Evolutionary conservation across 2,329 filamentous ascomycete genomes (phyloP).

Genomic region (Pseudogymnoascus sp.): DNA sequence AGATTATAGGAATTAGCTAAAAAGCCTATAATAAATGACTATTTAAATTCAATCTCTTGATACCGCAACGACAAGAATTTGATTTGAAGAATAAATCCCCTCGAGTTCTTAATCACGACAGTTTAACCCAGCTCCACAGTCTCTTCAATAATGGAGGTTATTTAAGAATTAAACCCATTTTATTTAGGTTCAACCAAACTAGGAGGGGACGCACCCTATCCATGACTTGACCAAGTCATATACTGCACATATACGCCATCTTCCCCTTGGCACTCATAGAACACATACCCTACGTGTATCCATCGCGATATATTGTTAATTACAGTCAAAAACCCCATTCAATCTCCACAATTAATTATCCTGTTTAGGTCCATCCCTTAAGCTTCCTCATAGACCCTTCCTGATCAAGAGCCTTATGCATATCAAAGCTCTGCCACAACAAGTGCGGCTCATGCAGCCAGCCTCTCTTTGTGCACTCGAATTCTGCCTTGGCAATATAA

Average conservation of each 20-base stretch:
- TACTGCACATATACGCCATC: background rate
- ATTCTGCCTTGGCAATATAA: conserved; percentile 82
- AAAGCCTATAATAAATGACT: conserved; percentile 4
- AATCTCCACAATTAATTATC: background rate
- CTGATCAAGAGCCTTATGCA: conserved; percentile 76
- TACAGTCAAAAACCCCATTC: background rate
- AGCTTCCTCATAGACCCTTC: conserved; percentile 83
- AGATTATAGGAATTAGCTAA: conserved; percentile 6
- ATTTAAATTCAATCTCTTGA: background rate
- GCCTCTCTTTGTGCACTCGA: conserved; percentile 75
- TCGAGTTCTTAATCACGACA: background rate
- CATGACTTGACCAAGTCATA: background rate
- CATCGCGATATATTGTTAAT: background rate
- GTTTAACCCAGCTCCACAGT: too few species aligned
- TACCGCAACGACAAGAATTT: background rate
- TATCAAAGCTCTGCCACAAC: conserved; percentile 78
- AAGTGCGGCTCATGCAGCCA: conserved; percentile 88
- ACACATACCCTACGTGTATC: background rate
- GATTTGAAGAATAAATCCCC: background rate
- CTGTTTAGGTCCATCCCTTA: conserved; percentile 45
- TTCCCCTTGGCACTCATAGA: background rate
- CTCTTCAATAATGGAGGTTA: too few species aligned
- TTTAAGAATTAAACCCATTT: too few species aligned
- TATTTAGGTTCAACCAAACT: background rate
- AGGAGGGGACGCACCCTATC: background rate